A percentile compares a stretch with the other conserved stretches of the same genome.
phyloP scores from a whole-genome alignment of 2,329 filamentous ascomycete species.

The Tolypocladium inflatum region DNA sequence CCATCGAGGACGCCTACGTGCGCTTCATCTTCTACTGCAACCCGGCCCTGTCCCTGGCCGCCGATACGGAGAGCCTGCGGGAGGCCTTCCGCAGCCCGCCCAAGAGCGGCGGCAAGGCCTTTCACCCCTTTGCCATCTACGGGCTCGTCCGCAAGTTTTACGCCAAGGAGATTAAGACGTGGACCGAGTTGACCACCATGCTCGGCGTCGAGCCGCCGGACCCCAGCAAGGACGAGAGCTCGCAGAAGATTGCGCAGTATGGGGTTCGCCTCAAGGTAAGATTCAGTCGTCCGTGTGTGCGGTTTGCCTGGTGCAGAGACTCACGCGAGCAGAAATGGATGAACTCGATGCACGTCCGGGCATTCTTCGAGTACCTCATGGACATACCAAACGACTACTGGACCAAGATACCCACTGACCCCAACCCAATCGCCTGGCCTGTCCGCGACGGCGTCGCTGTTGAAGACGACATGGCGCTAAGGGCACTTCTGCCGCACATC shows the following conservation, averaged over 20 bases:
- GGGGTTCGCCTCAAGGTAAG: constrained; percentile 79
- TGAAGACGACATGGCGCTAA: constrained; percentile 81
- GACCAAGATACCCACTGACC: constrained; percentile 58
- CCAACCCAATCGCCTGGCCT: constrained; percentile 52
- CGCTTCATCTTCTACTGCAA: constrained; percentile 87
- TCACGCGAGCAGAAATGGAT: constrained; percentile 65
- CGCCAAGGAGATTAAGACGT: constrained; percentile 79
- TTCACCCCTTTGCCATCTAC: constrained; percentile 68
- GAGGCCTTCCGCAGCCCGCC: constrained; percentile 73
- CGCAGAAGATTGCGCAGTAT: constrained; percentile 92
- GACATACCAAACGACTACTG: constrained; percentile 73
- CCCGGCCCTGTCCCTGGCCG: constrained; percentile 57
- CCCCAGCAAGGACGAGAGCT: constrained; percentile 73
- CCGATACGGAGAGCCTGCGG: constrained; percentile 61
- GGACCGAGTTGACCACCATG: constrained; percentile 78
- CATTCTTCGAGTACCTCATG: constrained; percentile 86
- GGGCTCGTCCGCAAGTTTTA: constrained; percentile 73
- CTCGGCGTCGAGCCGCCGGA: constrained; percentile 84
- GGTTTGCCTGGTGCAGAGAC: neutral
- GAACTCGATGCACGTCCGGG: constrained; percentile 91
- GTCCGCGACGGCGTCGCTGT: constrained; percentile 72
- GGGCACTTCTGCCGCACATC: constrained; percentile 72
- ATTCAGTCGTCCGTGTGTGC: neutral
- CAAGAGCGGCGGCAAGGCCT: constrained; percentile 79
- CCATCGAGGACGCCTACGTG: constrained; percentile 75